phyloP scores from a whole-genome alignment of 306 rosid species.

The Ammopiptanthus mongolicus region DNA sequence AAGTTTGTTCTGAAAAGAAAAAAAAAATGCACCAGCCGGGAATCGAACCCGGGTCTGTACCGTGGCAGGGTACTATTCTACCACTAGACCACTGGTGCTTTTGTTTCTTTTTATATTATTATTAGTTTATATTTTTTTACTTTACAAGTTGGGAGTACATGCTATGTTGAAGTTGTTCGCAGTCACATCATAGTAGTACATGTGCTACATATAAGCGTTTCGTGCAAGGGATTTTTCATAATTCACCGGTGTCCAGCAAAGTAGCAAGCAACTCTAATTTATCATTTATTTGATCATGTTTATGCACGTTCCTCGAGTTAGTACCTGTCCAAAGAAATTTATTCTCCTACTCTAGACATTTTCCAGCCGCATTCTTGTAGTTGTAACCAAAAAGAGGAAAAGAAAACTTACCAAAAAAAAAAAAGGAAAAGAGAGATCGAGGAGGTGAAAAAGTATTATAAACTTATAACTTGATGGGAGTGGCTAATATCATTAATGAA shows the following conservation, averaged over 20 bases:
- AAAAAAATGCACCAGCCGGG: constrained; percentile 29
- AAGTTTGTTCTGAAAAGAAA: neutral
- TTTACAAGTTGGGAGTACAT: too few species aligned
- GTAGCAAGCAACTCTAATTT: neutral
- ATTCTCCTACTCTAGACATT: neutral
- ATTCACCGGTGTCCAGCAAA: neutral
- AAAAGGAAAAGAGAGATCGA: neutral
- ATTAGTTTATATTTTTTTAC: too few species aligned
- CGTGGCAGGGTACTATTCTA: constrained; percentile 85
- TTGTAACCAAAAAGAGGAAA: neutral
- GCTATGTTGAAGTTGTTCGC: too few species aligned
- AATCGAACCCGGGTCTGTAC: constrained; percentile 63
- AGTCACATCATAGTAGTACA: too few species aligned
- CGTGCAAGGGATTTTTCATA: neutral
- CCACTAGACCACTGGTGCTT: constrained; percentile 97
- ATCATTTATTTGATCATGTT: neutral
- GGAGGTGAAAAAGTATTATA: neutral
- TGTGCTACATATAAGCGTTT: neutral
- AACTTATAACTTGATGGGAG: neutral
- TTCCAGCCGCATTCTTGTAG: neutral
- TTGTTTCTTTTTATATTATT: too few species aligned
- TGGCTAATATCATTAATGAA: neutral
- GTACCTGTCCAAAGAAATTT: neutral
- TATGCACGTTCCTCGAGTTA: neutral
- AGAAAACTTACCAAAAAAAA: neutral